phyloP scores from a whole-genome alignment of 305 asterid genomes.

The Fraxinus velutina region DNA sequence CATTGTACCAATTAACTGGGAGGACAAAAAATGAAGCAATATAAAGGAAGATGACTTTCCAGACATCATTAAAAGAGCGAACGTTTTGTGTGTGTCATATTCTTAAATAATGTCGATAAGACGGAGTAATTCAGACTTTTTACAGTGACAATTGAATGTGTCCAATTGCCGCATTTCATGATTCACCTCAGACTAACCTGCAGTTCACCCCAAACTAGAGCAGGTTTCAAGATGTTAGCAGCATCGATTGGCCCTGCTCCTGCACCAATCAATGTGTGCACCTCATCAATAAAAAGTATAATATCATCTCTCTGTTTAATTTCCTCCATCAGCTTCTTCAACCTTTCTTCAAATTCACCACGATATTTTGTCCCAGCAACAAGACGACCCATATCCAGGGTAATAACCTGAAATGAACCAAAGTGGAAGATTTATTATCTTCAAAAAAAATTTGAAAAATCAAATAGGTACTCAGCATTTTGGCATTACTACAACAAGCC shows the following conservation, averaged over 20 bases:
- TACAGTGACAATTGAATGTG: neutral
- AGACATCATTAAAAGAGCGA: neutral
- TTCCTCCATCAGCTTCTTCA: too few relatives aligned
- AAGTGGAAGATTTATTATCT: neutral
- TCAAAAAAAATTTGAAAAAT: neutral
- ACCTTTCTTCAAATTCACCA: conserved; percentile 85
- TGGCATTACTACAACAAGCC: neutral
- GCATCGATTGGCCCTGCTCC: conserved; percentile 79
- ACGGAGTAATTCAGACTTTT: neutral
- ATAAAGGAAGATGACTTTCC: neutral
- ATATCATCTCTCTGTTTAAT: too few relatives aligned
- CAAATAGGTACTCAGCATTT: neutral
- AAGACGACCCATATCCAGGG: conserved; percentile 90
- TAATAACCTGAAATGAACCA: conserved; percentile 63
- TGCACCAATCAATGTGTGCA: too few relatives aligned
- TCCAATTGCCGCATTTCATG: neutral
- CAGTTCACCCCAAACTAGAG: conserved; percentile 91
- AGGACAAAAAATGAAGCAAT: neutral
- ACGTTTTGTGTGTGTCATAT: neutral
- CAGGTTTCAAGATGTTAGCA: conserved; percentile 93
- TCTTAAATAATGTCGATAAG: neutral
- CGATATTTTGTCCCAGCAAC: conserved; percentile 98
- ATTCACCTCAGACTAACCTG: conserved; percentile 47
- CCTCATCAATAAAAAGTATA: too few relatives aligned
- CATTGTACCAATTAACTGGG: neutral